phyloP scores from a whole-genome alignment of 2,329 filamentous ascomycete genomes.

The Claviceps arundinis region DNA sequence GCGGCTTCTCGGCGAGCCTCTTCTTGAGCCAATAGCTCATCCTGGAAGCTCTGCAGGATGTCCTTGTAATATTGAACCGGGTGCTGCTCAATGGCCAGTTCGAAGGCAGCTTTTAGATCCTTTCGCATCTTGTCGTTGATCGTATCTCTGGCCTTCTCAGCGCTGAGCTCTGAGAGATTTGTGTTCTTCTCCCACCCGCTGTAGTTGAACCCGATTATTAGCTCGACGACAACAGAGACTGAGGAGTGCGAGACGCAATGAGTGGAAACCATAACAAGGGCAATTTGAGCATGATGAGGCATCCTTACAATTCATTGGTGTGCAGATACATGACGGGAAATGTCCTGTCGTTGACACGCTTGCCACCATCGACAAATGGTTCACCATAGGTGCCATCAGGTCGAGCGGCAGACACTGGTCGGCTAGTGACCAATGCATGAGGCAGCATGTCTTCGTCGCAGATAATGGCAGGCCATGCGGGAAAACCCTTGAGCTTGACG shows the following conservation, averaged over 20 bases:
- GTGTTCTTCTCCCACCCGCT: constrained; percentile 90
- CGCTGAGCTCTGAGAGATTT: constrained; percentile 63
- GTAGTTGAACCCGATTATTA: background rate
- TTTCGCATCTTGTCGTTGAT: constrained; percentile 71
- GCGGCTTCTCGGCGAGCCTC: constrained; percentile 31
- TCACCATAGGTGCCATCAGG: constrained; percentile 78
- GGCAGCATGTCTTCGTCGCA: constrained; percentile 93
- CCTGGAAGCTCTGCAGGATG: constrained; percentile 56
- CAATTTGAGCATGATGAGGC: constrained; percentile 12
- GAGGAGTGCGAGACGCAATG: background rate
- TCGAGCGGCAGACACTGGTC: constrained; percentile 73
- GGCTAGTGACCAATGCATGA: constrained; percentile 56
- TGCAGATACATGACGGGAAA: constrained; percentile 91
- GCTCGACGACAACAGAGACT: background rate
- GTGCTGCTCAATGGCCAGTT: constrained; percentile 65
- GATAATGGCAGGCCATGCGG: constrained; percentile 87
- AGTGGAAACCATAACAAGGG: too few species aligned
- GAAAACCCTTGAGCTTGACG: constrained; percentile 87
- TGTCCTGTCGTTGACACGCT: constrained; percentile 70
- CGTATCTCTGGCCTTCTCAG: constrained; percentile 54
- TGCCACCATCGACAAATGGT: constrained; percentile 77
- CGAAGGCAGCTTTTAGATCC: constrained; percentile 63
- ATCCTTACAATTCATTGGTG: constrained; percentile 89
- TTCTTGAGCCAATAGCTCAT: constrained; percentile 47
- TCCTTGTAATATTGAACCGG: constrained; percentile 73